Evolutionary conservation across 306 rosid species (phyloP), one percentile per base, ranked within the genome.

Genomic region (Gynostemma pentaphyllum): DNA sequence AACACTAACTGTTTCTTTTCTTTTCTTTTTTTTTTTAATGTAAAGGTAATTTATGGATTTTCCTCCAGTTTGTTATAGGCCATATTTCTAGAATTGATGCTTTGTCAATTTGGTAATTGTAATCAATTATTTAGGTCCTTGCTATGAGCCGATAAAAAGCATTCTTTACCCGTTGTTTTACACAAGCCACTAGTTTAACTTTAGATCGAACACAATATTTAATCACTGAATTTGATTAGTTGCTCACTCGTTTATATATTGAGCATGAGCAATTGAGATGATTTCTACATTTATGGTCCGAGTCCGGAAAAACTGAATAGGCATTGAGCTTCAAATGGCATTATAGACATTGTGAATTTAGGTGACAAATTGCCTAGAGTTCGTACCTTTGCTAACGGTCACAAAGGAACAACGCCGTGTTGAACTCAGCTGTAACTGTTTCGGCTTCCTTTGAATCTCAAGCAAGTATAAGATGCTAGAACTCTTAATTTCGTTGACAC

Each of bases 1-100:
- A 86, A 70, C 89, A 80, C 67, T 92, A 75, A 86, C 69, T 9
- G 37, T 3, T 7, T 32, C 37, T 3, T 32, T 32, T 2, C 69
- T 39, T 39, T 13, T 2, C 7, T 21, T 37, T 0, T 0, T 2
- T 12, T 5, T 49, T 49, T 23, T 22, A 7, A 8, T 60, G 32
- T 60, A 60, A 60, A 60, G 66, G 21, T 60, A 53, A 28, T 28
- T 53, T 1, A 45, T 60, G 49, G 48, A 23, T 6, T 28, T 40
- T 60, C 37, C 30, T 2, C 44, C 4, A 30, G 45, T 56, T 8
- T 16, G 45, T 49, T 7, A 14, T 61, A 40, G 66, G 39, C 37
- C 5, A 32, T 18, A 3, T 59, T 34, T 40, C 34, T 60, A 60
- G 48, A 37, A 60, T 60, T 40, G 1, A 39, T 39, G 21, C 4